Evolutionary conservation across 2,329 filamentous ascomycete species (phyloP).

Genomic region (Aspergillus costaricaensis): DNA sequence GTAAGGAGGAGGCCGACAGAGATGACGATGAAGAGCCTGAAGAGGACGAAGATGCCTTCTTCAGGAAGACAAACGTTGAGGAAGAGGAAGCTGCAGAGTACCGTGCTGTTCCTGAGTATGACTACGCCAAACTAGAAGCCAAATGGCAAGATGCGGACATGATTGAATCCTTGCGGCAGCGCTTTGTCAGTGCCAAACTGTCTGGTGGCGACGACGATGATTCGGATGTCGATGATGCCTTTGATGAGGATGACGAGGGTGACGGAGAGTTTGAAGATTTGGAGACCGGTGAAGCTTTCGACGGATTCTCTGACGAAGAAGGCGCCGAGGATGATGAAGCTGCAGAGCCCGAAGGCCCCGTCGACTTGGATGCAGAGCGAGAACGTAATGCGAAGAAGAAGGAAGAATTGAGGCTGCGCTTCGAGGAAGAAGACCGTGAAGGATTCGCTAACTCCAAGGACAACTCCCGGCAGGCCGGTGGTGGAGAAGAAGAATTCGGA

Average conservation of each 20-base stretch:
- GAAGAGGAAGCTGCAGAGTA: conserved; percentile 64
- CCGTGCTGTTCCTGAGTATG: conserved; percentile 73
- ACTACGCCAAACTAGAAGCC: conserved; percentile 76
- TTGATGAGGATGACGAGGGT: conserved; percentile 65
- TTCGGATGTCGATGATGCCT: conserved; percentile 52
- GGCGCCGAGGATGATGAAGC: conserved; percentile 60
- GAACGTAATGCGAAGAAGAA: conserved; percentile 88
- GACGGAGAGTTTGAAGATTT: conserved; percentile 85
- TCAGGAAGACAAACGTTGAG: conserved; percentile 57
- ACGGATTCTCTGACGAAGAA: conserved; percentile 43
- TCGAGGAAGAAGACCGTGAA: conserved; percentile 97
- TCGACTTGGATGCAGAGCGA: conserved; percentile 80
- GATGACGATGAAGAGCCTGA: conserved; percentile 53
- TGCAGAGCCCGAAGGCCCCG: conserved; percentile 37
- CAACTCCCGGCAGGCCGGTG: conserved; percentile 70
- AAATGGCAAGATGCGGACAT: conserved; percentile 84
- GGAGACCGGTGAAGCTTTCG: conserved; percentile 67
- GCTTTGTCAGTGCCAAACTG: conserved; percentile 73
- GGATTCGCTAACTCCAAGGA: conserved; percentile 86
- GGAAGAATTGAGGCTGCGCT: conserved; percentile 89
- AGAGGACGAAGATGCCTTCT: conserved; percentile 68
- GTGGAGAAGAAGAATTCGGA: conserved; percentile 72
- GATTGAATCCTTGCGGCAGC: conserved; percentile 70
- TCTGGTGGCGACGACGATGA: conserved; percentile 58
- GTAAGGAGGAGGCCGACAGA: conserved; percentile 64